Percentiles rank a stretch among this genome's conserved stretches.
These are phyloP conservation scores for Paecilomyces sp. DNA, from an alignment of 2,329 filamentous ascomycete species.

Conservation along the genomic window DNA sequence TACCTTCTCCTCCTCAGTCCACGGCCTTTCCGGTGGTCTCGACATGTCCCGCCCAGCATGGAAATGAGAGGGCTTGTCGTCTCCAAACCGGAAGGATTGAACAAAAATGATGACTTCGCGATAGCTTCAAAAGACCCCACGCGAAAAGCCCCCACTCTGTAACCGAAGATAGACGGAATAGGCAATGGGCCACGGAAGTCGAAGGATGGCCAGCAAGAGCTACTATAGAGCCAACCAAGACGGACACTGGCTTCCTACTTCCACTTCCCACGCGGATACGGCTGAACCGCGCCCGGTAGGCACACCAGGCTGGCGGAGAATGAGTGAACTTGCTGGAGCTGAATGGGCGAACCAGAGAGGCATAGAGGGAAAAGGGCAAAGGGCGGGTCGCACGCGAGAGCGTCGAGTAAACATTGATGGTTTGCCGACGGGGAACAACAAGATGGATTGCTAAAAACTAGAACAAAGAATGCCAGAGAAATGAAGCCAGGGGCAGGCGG, in stretches of 20 bases:
- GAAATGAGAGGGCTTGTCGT: slow-evolving; percentile 13
- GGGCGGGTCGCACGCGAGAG: slow-evolving; percentile 9
- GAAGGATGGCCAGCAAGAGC: slow-evolving; percentile 11
- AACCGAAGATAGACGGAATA: slow-evolving; percentile 4
- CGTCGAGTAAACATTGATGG: slow-evolving; percentile 18
- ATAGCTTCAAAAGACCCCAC: not conserved
- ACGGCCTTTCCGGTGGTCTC: slow-evolving; percentile 34
- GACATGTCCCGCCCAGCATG: slow-evolving; percentile 37
- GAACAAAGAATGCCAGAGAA: slow-evolving; percentile 4
- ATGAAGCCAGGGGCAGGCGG: not conserved
- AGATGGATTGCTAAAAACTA: slow-evolving; percentile 5
- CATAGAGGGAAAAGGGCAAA: slow-evolving; percentile 7
- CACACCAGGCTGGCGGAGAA: slow-evolving; percentile 9
- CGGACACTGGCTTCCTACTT: slow-evolving; percentile 19
- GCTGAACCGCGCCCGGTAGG: slow-evolving; percentile 11
- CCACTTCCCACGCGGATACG: slow-evolving; percentile 15
- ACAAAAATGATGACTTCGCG: not conserved
- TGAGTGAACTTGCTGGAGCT: slow-evolving; percentile 3
- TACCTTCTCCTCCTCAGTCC: slow-evolving; percentile 42
- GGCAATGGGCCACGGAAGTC: slow-evolving; percentile 8
- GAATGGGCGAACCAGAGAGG: slow-evolving; percentile 5
- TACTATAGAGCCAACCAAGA: slow-evolving; percentile 24
- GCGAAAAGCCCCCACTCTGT: slow-evolving; percentile 5
- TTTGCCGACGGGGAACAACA: slow-evolving; percentile 3
- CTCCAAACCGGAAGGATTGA: not conserved